A percentile compares a stretch with the other conserved stretches of the same genome.
Evolutionary conservation across 106 monocot species (phyloP).

Genomic region (Dendrobium catenatum): DNA sequence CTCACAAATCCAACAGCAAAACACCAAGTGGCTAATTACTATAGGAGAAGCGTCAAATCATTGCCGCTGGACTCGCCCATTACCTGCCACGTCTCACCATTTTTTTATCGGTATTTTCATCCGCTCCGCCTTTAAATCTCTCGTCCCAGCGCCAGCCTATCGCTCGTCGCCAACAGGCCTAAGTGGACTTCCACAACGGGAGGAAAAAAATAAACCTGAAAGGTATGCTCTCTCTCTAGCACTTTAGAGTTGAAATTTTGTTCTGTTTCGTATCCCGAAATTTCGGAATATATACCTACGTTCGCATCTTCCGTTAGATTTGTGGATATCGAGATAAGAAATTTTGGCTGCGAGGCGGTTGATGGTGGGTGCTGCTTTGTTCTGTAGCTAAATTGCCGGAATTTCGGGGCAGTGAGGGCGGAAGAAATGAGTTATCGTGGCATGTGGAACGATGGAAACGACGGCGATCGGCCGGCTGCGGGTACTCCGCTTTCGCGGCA

Average conservation of each 20-base stretch:
- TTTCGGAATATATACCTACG: too few species aligned
- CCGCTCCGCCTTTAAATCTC: background rate
- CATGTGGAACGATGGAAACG: background rate
- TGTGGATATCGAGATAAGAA: background rate
- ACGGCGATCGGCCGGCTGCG: background rate
- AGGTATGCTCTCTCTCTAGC: background rate
- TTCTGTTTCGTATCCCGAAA: too few species aligned
- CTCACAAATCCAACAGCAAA: background rate
- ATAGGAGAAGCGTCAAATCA: background rate
- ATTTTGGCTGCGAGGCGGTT: background rate
- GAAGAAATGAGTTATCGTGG: background rate
- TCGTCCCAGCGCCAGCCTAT: background rate
- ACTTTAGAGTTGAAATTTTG: too few species aligned
- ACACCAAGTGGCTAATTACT: background rate
- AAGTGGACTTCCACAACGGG: background rate
- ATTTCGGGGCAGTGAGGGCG: background rate
- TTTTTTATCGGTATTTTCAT: background rate
- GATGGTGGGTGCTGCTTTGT: background rate
- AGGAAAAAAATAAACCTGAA: too few species aligned
- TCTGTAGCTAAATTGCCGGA: background rate
- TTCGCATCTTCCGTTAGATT: background rate
- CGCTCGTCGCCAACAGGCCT: background rate
- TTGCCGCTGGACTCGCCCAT: background rate
- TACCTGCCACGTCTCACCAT: background rate
- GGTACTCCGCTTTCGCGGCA: constrained; percentile 43